Evolutionary conservation across 139 green algal genomes (phyloP).

Genomic region (Micractinium sp.): DNA sequence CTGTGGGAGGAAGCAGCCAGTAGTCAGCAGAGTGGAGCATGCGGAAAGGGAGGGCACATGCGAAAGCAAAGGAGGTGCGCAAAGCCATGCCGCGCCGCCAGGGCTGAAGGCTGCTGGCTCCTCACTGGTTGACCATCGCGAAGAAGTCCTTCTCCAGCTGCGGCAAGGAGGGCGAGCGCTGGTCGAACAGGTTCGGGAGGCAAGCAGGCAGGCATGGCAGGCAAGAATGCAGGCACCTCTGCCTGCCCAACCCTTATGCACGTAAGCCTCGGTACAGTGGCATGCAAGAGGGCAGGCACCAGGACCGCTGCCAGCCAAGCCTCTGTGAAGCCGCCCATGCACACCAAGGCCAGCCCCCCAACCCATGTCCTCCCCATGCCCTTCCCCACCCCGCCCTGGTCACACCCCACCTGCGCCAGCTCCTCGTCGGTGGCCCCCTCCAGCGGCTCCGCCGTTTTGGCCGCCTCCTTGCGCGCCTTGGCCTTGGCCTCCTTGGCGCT

Average conservation of each 20-base stretch:
- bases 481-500: slow-evolving; percentile 87
- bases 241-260: background rate
- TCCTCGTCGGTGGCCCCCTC: slow-evolving; percentile 72
- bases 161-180: background rate
- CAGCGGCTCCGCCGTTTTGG: slow-evolving; percentile 63
- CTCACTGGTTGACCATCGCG: slow-evolving; percentile 5
- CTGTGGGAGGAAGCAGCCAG: too few species aligned
- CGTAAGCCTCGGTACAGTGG: too few species aligned
- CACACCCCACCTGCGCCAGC: slow-evolving; percentile 54
- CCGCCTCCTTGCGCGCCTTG: slow-evolving; percentile 79
- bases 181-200: background rate
- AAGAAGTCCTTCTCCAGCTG: slow-evolving; percentile 55
- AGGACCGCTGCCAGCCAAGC: too few species aligned
- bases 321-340: too few species aligned
- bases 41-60: background rate
- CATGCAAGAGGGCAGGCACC: too few species aligned
- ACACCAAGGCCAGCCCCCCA: background rate
- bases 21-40: background rate
- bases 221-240: background rate
- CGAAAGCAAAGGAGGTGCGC: background rate
- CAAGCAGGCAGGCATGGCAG: background rate
- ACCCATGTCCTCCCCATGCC: background rate
- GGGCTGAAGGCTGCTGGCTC: background rate
- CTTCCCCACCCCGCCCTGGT: background rate
- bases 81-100: background rate